Conservation (phyloP, 1,284 basidiomycete species). For the Sparassis latifolia region DNA sequence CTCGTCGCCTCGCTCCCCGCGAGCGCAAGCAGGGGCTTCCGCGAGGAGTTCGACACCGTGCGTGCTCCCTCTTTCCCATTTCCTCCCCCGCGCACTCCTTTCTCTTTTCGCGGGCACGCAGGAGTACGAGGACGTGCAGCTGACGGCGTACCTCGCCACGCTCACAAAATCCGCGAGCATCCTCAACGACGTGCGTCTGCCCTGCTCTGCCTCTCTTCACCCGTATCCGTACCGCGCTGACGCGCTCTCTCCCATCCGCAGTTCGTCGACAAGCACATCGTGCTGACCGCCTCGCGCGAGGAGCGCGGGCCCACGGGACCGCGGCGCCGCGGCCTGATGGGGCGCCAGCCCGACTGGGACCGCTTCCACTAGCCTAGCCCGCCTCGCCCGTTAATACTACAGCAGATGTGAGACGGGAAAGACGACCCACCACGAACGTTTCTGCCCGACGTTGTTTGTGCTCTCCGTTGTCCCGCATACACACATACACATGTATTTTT, state of each 20-base stretch:
- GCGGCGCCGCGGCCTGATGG: constrained; percentile 28
- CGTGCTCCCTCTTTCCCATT: constrained; percentile 15
- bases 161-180: constrained; percentile 85
- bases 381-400: too few relatives aligned
- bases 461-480: too few relatives aligned
- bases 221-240: background rate
- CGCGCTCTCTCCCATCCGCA: constrained; percentile 4
- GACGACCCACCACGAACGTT: too few relatives aligned
- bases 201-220: too few relatives aligned
- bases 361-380: constrained; percentile 33
- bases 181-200: constrained; percentile 75
- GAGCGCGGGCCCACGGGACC: constrained; percentile 20
- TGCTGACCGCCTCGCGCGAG: constrained; percentile 27
- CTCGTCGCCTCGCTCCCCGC: constrained; percentile 84
- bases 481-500: too few relatives aligned
- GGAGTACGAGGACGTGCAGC: constrained; percentile 95
- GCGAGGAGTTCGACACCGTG: constrained; percentile 82
- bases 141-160: constrained; percentile 84
- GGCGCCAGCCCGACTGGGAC: constrained; percentile 46
- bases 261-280: constrained; percentile 32
- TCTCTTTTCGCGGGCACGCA: constrained; percentile 24
- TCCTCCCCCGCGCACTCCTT: background rate
- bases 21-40: constrained; percentile 72
- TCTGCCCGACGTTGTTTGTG: too few relatives aligned
- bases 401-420: too few relatives aligned